These are phyloP conservation scores for Pythium diclinum DNA, from an alignment of 352 stramenopile genomes.

Conservation along the genomic window DNA sequence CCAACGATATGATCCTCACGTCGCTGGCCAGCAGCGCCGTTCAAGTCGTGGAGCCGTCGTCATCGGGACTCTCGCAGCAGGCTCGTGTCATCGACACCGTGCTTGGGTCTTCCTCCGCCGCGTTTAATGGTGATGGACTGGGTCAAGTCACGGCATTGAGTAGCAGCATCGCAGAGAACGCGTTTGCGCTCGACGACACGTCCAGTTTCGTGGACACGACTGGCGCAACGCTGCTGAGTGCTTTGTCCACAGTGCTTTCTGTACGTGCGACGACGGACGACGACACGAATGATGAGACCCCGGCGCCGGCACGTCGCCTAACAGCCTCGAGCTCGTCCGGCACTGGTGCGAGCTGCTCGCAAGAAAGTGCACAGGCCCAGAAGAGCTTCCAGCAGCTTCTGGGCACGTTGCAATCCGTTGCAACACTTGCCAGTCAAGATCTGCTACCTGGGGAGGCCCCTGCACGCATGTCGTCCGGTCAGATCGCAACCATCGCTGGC, in stretches of 20 bases:
- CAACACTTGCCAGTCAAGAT: constrained; percentile 47
- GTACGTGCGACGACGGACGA: constrained; percentile 17
- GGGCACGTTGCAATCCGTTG: constrained; percentile 46
- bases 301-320: not conserved
- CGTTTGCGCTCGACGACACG: constrained; percentile 38
- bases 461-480: constrained; percentile 25
- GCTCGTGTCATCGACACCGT: constrained; percentile 45
- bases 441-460: constrained; percentile 41
- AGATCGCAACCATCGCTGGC: constrained; percentile 38
- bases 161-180: constrained; percentile 40
- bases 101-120: constrained; percentile 33
- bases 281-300: not conserved
- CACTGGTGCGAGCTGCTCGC: not conserved
- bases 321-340: not conserved
- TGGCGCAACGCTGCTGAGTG: constrained; percentile 38
- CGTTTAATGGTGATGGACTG: constrained; percentile 35
- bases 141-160: constrained; percentile 39
- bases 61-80: constrained; percentile 48
- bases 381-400: constrained; percentile 36
- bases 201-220: constrained; percentile 41
- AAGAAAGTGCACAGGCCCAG: constrained; percentile 24
- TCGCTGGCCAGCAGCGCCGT: constrained; percentile 30
- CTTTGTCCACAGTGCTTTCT: constrained; percentile 40
- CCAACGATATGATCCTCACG: constrained; percentile 47
- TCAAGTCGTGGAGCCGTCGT: constrained; percentile 37